Conservation (phyloP, 129 eudicot genomes). For the Cynara cardunculus region DNA sequence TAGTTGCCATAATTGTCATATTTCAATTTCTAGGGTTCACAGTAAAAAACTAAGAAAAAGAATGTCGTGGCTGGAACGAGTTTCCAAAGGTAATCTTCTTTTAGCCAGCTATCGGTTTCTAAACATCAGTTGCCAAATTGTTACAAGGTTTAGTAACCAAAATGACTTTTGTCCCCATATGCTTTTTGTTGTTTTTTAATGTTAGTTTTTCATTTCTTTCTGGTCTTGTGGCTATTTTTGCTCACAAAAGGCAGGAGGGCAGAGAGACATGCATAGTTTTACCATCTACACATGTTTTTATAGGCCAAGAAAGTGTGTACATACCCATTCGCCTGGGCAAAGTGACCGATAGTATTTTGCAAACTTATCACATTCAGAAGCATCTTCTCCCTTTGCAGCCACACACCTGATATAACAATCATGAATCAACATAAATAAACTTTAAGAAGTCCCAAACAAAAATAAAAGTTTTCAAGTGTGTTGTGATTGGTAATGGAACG, state of each 20-base stretch:
- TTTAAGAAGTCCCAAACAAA: background rate
- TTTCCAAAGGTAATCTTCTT: too few relatives aligned
- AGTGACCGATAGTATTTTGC: slow-evolving; percentile 93
- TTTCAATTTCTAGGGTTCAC: too few relatives aligned
- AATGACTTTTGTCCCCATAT: background rate
- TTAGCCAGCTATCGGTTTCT: background rate
- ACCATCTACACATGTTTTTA: background rate
- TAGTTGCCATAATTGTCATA: too few relatives aligned
- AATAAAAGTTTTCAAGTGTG: background rate
- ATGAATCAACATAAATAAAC: background rate
- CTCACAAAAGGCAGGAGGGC: background rate
- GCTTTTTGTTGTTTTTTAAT: background rate
- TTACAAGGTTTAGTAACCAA: too few relatives aligned
- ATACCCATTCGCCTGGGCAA: slow-evolving; percentile 99
- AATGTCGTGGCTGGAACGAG: too few relatives aligned
- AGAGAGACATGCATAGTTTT: background rate
- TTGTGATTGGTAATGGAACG: background rate
- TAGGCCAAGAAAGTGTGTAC: background rate
- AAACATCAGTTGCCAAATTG: background rate
- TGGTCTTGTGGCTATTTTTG: background rate
- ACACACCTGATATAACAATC: slow-evolving; percentile 46
- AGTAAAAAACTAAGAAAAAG: too few relatives aligned
- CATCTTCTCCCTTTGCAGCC: slow-evolving; percentile 95
- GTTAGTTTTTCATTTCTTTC: background rate
- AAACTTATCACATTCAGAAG: slow-evolving; percentile 91